phyloP scores from a whole-genome alignment of 805 yeast genomes.

The Saitoella complicata region DNA sequence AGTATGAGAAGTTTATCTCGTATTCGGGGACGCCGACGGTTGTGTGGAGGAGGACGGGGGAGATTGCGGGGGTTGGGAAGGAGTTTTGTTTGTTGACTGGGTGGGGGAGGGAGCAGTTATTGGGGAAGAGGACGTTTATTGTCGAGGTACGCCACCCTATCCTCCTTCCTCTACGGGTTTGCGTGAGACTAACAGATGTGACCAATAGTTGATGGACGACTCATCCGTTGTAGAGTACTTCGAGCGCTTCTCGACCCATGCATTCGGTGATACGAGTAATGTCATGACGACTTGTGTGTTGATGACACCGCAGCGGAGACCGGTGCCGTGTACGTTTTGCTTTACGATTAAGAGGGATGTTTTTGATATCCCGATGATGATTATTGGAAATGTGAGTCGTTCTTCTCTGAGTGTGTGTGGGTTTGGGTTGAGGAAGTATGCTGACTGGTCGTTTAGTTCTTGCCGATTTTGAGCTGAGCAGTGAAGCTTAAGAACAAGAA shows the following conservation, averaged over 20 bases:
- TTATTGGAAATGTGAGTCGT: slow-evolving; percentile 38
- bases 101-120: slow-evolving; percentile 58
- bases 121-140: slow-evolving; percentile 53
- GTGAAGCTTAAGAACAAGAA: too few relatives aligned
- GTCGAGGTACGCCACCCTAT: slow-evolving; percentile 25
- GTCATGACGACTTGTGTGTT: slow-evolving; percentile 79
- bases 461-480: too few relatives aligned
- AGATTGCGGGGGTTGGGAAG: slow-evolving; percentile 86
- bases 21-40: slow-evolving; percentile 87
- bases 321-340: slow-evolving; percentile 59
- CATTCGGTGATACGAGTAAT: slow-evolving; percentile 75
- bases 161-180: slow-evolving; percentile 7
- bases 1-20: slow-evolving; percentile 70
- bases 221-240: slow-evolving; percentile 75
- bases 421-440: too few relatives aligned
- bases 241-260: slow-evolving; percentile 64
- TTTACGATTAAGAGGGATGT: slow-evolving; percentile 93
- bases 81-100: slow-evolving; percentile 86
- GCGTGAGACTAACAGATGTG: slow-evolving; percentile 31
- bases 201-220: slow-evolving; percentile 44
- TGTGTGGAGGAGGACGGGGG: slow-evolving; percentile 92
- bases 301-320: slow-evolving; percentile 31
- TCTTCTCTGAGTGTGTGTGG: too few relatives aligned
- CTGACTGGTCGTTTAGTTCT: too few relatives aligned
- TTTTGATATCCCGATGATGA: slow-evolving; percentile 94